A percentile compares a stretch with the other conserved stretches of the same genome.
Conservation (phyloP, 805 yeast species). For the Ogataea nakhonphanomensis region DNA sequence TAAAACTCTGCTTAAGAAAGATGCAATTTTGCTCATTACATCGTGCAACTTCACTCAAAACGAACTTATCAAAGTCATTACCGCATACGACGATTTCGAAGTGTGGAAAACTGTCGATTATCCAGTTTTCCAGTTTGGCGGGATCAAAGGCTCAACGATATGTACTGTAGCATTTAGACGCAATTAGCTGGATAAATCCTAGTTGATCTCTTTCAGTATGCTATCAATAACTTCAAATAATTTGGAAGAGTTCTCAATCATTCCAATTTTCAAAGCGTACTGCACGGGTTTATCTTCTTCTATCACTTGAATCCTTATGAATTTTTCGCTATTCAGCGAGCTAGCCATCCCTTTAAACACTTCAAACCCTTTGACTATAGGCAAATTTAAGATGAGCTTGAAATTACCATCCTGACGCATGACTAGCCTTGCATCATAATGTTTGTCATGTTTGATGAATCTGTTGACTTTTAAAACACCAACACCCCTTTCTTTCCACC, state of each 20-base stretch:
- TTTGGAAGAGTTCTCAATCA: constrained; percentile 54
- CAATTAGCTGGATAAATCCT: constrained; percentile 8
- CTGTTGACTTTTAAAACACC: constrained; percentile 81
- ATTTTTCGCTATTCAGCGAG: constrained; percentile 80
- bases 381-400: constrained; percentile 76
- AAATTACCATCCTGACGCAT: constrained; percentile 90
- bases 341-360: constrained; percentile 80
- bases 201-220: background rate
- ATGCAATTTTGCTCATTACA: constrained; percentile 71
- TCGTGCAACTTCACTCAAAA: constrained; percentile 90
- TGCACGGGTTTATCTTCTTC: constrained; percentile 69
- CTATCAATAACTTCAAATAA: constrained; percentile 48
- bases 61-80: constrained; percentile 60
- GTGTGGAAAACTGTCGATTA: constrained; percentile 69
- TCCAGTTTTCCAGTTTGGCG: constrained; percentile 87
- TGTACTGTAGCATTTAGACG: constrained; percentile 79
- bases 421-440: constrained; percentile 59
- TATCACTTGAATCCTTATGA: constrained; percentile 69
- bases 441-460: constrained; percentile 24
- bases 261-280: constrained; percentile 73
- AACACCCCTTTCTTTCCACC: constrained; percentile 96
- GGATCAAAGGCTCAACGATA: constrained; percentile 81
- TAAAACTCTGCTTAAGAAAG: constrained; percentile 48
- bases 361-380: constrained; percentile 59
- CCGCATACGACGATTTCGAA: constrained; percentile 40